phyloP scores from a whole-genome alignment of 192 early-diverging fungal species.

The Globomyces pollinis-pini region DNA sequence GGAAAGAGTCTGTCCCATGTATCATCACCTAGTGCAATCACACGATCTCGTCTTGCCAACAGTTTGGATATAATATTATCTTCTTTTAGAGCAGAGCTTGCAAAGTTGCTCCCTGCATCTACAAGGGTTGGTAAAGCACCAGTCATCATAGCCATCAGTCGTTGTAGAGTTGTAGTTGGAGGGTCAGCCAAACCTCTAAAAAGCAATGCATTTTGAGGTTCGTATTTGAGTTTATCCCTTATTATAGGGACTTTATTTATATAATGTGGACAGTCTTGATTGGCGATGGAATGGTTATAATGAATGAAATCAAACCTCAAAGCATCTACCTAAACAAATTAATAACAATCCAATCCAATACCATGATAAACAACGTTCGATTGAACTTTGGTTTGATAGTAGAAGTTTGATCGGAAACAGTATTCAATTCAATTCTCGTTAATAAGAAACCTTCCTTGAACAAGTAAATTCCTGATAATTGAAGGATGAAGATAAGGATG shows the following conservation, averaged over 20 bases:
- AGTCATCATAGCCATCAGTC: conserved; percentile 52
- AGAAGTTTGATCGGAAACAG: neutral
- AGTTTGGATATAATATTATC: conserved; percentile 50
- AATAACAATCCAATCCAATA: too few species aligned
- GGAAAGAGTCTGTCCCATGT: conserved; percentile 92
- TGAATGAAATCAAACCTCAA: conserved; percentile 45
- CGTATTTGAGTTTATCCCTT: conserved; percentile 7
- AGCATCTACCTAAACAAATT: too few species aligned
- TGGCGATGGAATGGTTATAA: conserved; percentile 17
- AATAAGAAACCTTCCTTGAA: conserved; percentile 9
- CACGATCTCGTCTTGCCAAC: neutral
- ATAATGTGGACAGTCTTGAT: conserved; percentile 18
- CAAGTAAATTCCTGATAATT: conserved; percentile 1
- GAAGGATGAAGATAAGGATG: neutral
- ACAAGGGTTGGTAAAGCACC: conserved; percentile 56
- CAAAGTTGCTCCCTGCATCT: conserved; percentile 54
- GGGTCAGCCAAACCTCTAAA: conserved; percentile 46
- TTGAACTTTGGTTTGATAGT: conserved; percentile 15
- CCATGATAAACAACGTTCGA: conserved; percentile 33
- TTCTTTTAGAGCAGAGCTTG: conserved; percentile 35
- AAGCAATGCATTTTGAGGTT: conserved; percentile 28
- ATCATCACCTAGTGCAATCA: conserved; percentile 85
- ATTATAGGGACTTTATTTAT: conserved; percentile 38
- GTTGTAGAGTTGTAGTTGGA: conserved; percentile 56
- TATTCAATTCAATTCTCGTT: neutral